Evolutionary conservation across 2,329 filamentous ascomycete species (phyloP), one percentile per base, ranked within the genome.

Genomic region (Microascus cirrosus): DNA sequence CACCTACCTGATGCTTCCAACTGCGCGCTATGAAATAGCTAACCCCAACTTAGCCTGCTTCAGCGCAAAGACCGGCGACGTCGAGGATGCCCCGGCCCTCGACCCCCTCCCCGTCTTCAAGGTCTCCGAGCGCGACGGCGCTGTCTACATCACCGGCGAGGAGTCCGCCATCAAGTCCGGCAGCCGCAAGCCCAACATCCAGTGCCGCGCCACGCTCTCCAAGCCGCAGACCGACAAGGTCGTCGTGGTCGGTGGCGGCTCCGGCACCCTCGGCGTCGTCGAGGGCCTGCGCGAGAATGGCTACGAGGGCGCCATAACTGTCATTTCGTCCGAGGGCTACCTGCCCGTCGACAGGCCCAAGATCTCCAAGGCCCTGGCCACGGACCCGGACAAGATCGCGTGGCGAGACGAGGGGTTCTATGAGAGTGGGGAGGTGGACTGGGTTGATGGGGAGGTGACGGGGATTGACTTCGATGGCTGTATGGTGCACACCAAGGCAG

Each of bases 311-410:
- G 76, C 81, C 58, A 85, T 99, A 63, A 95, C 91, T 0, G 77
- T 96, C 65, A 85, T 99, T 65, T 86, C 89, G 13, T 85, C 82
- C 62, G 94, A 99, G 71, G 87, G 89, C 24, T 87, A 94, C 69
- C 80, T 87, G 36, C 92, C 92, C 35, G 92, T 97, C 65, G 94
- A 99, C 74, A 84, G 94, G 22, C 90, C 94, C 12, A 97, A 97
- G 77, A 80, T 99, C 50, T 96, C 92, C 67, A 99, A 99, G 73
- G 90, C 93, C 0, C 78, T 99, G 13, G 81, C 96, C 61, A 83
- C 89, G 7, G 93, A 99, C 68, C 71, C 84, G 1, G 79, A 80
- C 52, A 96, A 95, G 73, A 74, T 96, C 51, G 84, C 87, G 50
- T 87, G 85, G 79, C 82, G 94, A 61, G 81, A 89, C 57, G 79